These are phyloP conservation scores for Cercospora zeae-maydis DNA, from an alignment of 2,329 filamentous ascomycete genomes.

Conservation along the genomic window DNA sequence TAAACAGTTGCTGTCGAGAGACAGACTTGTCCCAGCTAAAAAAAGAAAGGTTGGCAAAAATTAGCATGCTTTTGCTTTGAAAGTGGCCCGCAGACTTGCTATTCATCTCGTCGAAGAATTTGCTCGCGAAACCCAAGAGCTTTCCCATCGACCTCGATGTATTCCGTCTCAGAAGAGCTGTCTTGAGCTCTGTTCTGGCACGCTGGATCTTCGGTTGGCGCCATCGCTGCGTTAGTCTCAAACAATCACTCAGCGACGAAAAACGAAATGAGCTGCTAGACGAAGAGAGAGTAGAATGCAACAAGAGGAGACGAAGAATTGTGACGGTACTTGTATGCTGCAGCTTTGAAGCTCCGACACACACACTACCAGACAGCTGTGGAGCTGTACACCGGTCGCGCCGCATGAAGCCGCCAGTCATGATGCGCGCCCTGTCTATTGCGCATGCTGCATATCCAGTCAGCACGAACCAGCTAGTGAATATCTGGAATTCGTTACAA, in stretches of 20 bases:
- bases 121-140: background rate
- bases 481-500: too few species aligned
- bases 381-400: background rate
- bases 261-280: background rate
- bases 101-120: slow-evolving; percentile 3
- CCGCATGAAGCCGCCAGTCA: background rate
- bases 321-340: background rate
- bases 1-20: background rate
- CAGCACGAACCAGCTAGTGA: background rate
- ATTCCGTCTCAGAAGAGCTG: background rate
- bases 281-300: background rate
- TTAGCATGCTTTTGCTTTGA: too few species aligned
- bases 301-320: background rate
- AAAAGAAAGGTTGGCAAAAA: too few species aligned
- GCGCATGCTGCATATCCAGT: background rate
- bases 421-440: background rate
- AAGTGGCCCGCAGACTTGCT: background rate
- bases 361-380: background rate
- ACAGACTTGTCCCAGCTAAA: slow-evolving; percentile 14
- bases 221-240: background rate
- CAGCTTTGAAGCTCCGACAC: background rate
- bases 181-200: background rate
- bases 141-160: background rate
- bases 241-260: background rate
- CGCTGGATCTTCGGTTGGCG: background rate